Evolutionary conservation across 495 filamentous ascomycete species (phyloP).

Genomic region (Rostrohypoxylon terebratum): DNA sequence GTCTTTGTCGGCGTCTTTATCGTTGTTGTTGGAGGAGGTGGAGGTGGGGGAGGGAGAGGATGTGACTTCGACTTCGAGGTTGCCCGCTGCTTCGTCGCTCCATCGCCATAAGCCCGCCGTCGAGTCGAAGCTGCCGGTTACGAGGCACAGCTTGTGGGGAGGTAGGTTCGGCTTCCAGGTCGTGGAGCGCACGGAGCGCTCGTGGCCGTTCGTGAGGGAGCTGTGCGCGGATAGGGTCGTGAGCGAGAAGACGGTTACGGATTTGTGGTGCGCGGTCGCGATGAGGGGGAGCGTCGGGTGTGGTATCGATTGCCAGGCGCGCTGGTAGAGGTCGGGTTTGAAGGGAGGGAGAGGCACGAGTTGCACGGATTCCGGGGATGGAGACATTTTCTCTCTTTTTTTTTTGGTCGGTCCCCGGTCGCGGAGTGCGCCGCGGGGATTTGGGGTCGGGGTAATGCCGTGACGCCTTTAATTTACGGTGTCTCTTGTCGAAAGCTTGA

Average conservation of each 20-base stretch:
- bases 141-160: constrained; percentile 76
- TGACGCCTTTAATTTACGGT: not conserved
- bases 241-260: constrained; percentile 88
- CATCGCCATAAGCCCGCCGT: constrained; percentile 89
- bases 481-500: not conserved
- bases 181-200: constrained; percentile 80
- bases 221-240: constrained; percentile 80
- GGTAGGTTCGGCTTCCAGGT: constrained; percentile 83
- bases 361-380: constrained; percentile 24
- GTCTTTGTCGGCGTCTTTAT: constrained; percentile 66
- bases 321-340: constrained; percentile 76
- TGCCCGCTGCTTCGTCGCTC: constrained; percentile 58
- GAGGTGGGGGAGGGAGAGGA: too few species aligned
- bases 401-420: not conserved
- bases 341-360: constrained; percentile 61
- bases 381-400: constrained; percentile 30
- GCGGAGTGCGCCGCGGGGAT: not conserved
- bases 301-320: constrained; percentile 85
- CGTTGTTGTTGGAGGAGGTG: not conserved
- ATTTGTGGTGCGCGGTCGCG: constrained; percentile 87
- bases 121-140: constrained; percentile 90
- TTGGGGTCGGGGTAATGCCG: not conserved
- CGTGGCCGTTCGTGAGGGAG: constrained; percentile 86
- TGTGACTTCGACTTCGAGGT: constrained; percentile 46
- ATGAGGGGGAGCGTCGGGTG: constrained; percentile 90